Conservation (phyloP, 192 early-diverging fungal species). For the Coemansia sp. region DNA sequence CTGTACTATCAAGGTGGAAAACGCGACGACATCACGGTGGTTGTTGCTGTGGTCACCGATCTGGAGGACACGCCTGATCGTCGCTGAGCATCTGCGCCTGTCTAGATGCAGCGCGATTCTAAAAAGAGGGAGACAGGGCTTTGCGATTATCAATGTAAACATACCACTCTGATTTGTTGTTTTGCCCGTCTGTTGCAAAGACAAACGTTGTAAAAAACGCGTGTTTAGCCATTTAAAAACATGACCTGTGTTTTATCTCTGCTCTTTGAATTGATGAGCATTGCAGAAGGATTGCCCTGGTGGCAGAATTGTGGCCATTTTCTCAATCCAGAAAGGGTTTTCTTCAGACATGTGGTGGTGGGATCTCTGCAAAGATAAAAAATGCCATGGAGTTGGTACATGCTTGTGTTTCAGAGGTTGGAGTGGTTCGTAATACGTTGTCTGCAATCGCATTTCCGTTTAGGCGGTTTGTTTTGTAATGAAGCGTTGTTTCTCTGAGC, state of each 20-base stretch:
- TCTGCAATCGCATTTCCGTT: too few species aligned
- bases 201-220: too few species aligned
- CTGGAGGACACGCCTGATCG: conserved; percentile 72
- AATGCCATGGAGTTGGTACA: too few species aligned
- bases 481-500: too few species aligned
- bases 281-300: background rate
- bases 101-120: background rate
- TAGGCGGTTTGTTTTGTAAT: too few species aligned
- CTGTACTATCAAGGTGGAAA: conserved; percentile 94
- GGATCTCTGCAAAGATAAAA: too few species aligned
- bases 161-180: too few species aligned
- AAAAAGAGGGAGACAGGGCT: too few species aligned
- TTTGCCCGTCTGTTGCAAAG: too few species aligned
- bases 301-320: background rate
- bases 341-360: background rate
- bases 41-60: conserved; percentile 82
- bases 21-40: conserved; percentile 89
- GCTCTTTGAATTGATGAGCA: background rate
- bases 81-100: conserved; percentile 31
- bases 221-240: background rate
- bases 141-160: too few species aligned
- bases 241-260: background rate
- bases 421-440: too few species aligned
- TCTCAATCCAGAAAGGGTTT: background rate
- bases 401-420: too few species aligned